Evolutionary conservation across 306 rosid species (phyloP), one percentile per base, ranked within the genome.

Genomic region (Hippophae tibetana): DNA sequence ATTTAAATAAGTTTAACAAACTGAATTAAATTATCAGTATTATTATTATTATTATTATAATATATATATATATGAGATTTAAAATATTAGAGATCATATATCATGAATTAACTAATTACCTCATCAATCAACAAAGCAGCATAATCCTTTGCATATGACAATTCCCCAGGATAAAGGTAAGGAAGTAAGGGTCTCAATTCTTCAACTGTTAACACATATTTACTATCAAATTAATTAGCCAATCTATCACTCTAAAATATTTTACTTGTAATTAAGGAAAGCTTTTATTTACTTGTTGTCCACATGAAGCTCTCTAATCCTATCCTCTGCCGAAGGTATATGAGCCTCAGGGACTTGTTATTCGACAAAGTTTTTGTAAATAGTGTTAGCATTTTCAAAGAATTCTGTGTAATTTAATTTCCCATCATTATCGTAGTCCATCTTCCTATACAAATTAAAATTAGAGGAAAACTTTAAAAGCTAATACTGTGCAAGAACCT

Each of bases 101-200:
- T n/a, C n/a, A n/a, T n/a, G n/a, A n/a, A n/a, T 31, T 40, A 7
- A 60, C 75, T 67, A 4, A 89, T n/a, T n/a, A n/a, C 95, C 95
- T 86, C 81, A 42, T 73, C 69, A 43, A 90, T 79, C 54, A 90
- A 76, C 71, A 74, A 76, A 31, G 13, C 57, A 7, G 90, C 64
- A 67, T 69, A 82, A 74, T 82, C 79, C 42, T 78, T 83, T 50
- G 90, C 84, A 60, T 73, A 66, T 48, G 88, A 75, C 47, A 82
- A 38, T 69, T 90, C 95, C 75, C 95, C 97, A 3, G 97, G 94
- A 60, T 76, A 72, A 51, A 87, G 56, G 44, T 82, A 87, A 58
- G 55, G 73, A 43, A 82, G 58, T 23, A 84, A 48, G 0, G 97
- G 89, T 43, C 69, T 56, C 68, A 90, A 56, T 67, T 90, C 94